phyloP scores from a whole-genome alignment of 169 alveolate genomes.

The Plasmodium knowlesi region DNA sequence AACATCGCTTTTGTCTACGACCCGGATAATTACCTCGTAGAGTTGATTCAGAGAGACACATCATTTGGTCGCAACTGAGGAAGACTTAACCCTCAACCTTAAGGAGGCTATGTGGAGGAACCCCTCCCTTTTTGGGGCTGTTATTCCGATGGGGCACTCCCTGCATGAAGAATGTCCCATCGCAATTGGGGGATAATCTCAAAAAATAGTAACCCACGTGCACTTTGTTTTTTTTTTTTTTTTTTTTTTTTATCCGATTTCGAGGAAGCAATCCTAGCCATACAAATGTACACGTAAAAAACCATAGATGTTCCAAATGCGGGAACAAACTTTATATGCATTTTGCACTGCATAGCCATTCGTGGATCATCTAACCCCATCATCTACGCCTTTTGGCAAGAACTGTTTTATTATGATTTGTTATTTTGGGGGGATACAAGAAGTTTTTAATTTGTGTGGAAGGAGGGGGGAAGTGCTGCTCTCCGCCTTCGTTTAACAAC shows the following conservation, averaged over 20 bases:
- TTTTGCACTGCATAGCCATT: not conserved
- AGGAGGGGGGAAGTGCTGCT: not conserved
- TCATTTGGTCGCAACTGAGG: constrained; percentile 27
- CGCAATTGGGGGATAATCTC: not conserved
- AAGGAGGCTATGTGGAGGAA: not conserved
- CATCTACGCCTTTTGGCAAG: not conserved
- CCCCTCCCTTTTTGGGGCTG: not conserved
- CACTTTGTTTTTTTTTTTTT: not conserved
- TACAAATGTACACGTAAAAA: not conserved
- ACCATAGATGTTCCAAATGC: not conserved
- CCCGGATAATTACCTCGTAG: constrained; percentile 85
- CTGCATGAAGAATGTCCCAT: not conserved
- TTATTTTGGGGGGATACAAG: not conserved
- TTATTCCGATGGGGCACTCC: not conserved
- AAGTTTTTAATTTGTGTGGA: not conserved
- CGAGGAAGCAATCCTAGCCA: not conserved
- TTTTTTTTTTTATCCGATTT: not conserved
- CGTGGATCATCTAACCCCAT: not conserved
- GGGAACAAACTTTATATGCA: not conserved
- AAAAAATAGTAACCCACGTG: not conserved
- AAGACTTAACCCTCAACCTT: no score
- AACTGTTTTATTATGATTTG: not conserved
- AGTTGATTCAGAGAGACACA: constrained; percentile 75
- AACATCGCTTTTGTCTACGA: constrained; percentile 84
- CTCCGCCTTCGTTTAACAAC: constrained; percentile 5